Evolutionary conservation across 2,329 filamentous ascomycete species (phyloP).

Genomic region (Tolypocladium pustulatum): DNA sequence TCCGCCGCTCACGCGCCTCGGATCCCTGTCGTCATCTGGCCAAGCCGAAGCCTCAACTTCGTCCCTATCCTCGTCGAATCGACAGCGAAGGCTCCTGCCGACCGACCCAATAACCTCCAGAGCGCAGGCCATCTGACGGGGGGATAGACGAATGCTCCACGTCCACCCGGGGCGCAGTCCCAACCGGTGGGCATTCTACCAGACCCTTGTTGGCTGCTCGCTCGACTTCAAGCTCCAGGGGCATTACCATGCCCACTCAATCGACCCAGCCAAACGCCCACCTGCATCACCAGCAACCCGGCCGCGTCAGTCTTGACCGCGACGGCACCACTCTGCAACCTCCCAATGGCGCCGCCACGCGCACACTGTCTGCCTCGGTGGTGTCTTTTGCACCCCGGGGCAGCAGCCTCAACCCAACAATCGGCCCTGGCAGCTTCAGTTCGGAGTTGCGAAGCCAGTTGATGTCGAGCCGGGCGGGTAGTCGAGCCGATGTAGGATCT

Average conservation of each 20-base stretch:
- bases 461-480: constrained; percentile 25
- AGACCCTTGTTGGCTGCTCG: constrained; percentile 22
- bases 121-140: constrained; percentile 1
- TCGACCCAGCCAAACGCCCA: constrained; percentile 26
- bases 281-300: constrained; percentile 22
- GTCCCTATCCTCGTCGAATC: not conserved
- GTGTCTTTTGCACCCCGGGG: constrained; percentile 57
- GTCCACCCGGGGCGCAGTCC: constrained; percentile 25
- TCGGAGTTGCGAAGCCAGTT: constrained; percentile 71
- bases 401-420: constrained; percentile 59
- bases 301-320: constrained; percentile 41
- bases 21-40: not conserved
- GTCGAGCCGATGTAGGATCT: constrained; percentile 24
- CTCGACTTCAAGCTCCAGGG: constrained; percentile 18
- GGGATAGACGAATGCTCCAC: constrained; percentile 25
- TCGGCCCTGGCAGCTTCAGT: constrained; percentile 77
- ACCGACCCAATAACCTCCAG: not conserved
- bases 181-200: constrained; percentile 24
- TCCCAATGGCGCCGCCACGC: constrained; percentile 29
- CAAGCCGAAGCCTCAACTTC: not conserved
- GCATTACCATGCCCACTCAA: constrained; percentile 20
- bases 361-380: constrained; percentile 40
- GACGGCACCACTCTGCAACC: constrained; percentile 41
- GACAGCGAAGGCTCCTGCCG: not conserved
- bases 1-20: not conserved